Evolutionary conservation across 2,329 filamentous ascomycete species (phyloP).

Genomic region (Byssochlamys sp.): DNA sequence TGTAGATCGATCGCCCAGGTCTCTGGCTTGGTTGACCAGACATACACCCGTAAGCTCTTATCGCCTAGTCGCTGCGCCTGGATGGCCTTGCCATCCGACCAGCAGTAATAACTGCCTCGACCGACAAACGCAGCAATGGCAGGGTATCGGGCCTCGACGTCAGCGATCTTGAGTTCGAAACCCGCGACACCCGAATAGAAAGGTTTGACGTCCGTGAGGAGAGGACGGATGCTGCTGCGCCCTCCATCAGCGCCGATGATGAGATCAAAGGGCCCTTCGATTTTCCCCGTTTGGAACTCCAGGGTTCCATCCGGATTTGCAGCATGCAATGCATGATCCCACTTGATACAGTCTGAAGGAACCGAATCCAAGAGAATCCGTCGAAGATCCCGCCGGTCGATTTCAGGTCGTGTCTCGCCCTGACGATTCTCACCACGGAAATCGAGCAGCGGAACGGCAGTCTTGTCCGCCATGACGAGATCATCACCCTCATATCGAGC

Average conservation of each 20-base stretch:
- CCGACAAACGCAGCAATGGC: constrained; percentile 11
- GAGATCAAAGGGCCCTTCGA: constrained; percentile 14
- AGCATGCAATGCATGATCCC: constrained; percentile 13
- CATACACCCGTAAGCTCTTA: constrained; percentile 7
- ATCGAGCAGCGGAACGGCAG: constrained; percentile 6
- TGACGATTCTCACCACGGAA: constrained; percentile 4
- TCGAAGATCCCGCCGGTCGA: constrained; percentile 15
- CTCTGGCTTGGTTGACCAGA: constrained; percentile 4
- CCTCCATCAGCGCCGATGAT: constrained; percentile 21
- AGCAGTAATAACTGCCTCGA: constrained; percentile 13
- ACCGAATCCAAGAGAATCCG: constrained; percentile 16
- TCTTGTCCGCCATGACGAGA: constrained; percentile 11
- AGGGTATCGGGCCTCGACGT: constrained; percentile 12
- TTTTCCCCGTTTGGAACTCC: constrained; percentile 2
- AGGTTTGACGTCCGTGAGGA: constrained; percentile 15
- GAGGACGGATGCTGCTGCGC: constrained; percentile 18
- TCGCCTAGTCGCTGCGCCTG: constrained; percentile 15
- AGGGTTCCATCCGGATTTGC: constrained; percentile 9
- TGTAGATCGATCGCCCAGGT: constrained; percentile 4
- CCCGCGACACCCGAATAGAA: constrained; percentile 14
- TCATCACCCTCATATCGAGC: constrained; percentile 13
- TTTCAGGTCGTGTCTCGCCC: constrained; percentile 15
- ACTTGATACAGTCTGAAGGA: constrained; percentile 13
- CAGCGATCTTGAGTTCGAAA: constrained; percentile 9
- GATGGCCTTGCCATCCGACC: constrained; percentile 14